phyloP scores from a whole-genome alignment of 306 rosid genomes.

The Trichosanthes cucumerina region DNA sequence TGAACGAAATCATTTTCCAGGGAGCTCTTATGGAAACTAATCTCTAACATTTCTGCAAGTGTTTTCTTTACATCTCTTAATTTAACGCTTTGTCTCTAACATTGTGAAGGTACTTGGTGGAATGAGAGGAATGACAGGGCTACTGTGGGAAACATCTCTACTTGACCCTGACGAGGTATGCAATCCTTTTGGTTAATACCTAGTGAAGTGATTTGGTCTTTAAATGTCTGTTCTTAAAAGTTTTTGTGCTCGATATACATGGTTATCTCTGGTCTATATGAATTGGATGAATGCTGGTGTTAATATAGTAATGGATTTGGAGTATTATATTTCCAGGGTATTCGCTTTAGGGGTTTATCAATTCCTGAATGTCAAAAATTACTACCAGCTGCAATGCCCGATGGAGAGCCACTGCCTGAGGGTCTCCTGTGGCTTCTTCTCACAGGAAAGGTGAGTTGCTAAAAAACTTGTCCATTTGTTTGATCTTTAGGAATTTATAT shows the following conservation, averaged over 20 bases:
- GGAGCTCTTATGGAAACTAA: not conserved
- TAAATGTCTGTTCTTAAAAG: not conserved
- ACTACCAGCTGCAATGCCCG: slow-evolving; percentile 76
- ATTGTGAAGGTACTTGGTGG: slow-evolving; percentile 81
- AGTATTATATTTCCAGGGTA: slow-evolving; percentile 52
- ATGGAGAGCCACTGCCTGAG: slow-evolving; percentile 97
- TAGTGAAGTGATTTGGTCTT: not conserved
- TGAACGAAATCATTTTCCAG: not conserved
- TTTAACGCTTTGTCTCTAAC: not conserved
- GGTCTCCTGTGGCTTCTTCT: slow-evolving; percentile 86
- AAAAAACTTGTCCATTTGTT: not conserved
- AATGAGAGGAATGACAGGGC: slow-evolving; percentile 98
- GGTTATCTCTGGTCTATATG: not conserved
- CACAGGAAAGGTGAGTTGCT: slow-evolving; percentile 68
- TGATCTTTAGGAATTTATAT: not conserved
- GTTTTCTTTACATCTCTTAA: not conserved
- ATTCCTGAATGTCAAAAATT: slow-evolving; percentile 88
- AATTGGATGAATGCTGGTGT: not conserved
- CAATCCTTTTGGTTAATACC: slow-evolving; percentile 12
- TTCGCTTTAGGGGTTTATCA: slow-evolving; percentile 81
- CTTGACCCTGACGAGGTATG: slow-evolving; percentile 97
- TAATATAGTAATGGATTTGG: not conserved
- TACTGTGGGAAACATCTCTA: slow-evolving; percentile 88
- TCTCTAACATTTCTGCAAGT: not conserved
- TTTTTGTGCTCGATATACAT: not conserved